Evolutionary conservation across 768 basidiomycete genomes (phyloP), one percentile per base, ranked within the genome.

Genomic region (Arthromyces matolae): DNA sequence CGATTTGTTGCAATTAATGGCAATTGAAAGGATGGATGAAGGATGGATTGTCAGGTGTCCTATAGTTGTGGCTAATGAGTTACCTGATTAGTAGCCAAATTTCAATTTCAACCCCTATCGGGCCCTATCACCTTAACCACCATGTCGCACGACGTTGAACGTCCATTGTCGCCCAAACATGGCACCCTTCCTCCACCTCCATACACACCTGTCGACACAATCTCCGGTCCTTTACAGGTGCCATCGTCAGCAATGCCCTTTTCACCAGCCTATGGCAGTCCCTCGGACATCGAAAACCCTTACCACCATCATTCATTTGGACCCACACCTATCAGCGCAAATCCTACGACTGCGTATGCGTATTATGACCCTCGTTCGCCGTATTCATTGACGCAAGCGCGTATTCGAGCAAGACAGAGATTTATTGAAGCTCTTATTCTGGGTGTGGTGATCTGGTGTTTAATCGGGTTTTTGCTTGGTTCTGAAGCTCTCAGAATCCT

Each of bases 351-450:
- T 18, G 69, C 68, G 29, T 68, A 71, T 42, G 65, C 65, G 19
- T 72, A 74, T 57, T 70, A 73, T 50, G 72, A 68, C 41, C 54
- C 64, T 18, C 58, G 55, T 13, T 67, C 65, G n/a, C 56, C 59
- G 25, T 52, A 64, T 24, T 62, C 64, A 24, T 46, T 64, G 20
- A 42, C 53, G 13, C 57, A 54, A 8, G 70, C 71, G 22, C 71
- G 69, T 55, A 37, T 58, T 3, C 59, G 73, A 42, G 73, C 73
- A 19, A 59, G 66, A 29, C 55, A 60, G 61, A 60, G 75, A 54
- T 75, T 75, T 55, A 55, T 63, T 7, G 59, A 35, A 23, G 42
- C 36, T 29, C 16, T 55, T 20, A 32, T 51, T 18, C 49, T 49
- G 53, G 50, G 42, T 20, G 10, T 51, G 7, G 39, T 10, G 9